Conservation (phyloP, 179 eudicot genomes). For the Sideroxylon spinosum region DNA sequence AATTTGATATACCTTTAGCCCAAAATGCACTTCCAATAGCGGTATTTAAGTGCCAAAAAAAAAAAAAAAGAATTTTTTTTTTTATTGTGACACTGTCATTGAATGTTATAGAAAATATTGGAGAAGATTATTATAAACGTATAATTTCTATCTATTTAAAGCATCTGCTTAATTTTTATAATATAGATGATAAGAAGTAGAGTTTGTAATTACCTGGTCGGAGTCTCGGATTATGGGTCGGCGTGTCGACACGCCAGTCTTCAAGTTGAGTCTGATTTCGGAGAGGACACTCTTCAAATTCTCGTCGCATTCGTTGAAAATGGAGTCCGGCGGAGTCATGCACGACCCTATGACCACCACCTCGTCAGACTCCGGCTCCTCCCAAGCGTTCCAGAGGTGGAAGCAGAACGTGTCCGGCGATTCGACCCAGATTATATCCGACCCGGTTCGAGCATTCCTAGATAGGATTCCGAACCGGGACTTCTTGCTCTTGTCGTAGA, state of each 20-base stretch:
- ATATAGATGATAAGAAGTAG: no score
- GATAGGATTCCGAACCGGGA: conserved; percentile 27
- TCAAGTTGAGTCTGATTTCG: conserved; percentile 27
- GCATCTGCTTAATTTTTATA: no score
- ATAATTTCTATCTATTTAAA: no score
- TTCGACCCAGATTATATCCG: conserved; percentile 20
- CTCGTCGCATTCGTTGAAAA: conserved; percentile 21
- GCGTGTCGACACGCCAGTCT: conserved; percentile 21
- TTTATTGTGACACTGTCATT: no score
- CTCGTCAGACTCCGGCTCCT: conserved; percentile 23
- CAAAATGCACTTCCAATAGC: no score
- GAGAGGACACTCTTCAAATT: conserved; percentile 19
- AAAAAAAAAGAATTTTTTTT: no score
- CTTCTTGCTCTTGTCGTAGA: conserved; percentile 15
- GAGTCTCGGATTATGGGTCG: background rate
- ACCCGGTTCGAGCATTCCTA: conserved; percentile 12
- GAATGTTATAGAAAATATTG: no score
- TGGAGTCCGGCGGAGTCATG: conserved; percentile 33
- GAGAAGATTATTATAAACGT: no score
- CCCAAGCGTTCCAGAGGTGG: conserved; percentile 26
- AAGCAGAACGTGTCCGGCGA: conserved; percentile 27
- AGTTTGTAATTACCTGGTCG: no score
- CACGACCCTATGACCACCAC: conserved; percentile 33
- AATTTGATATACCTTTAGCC: no score
- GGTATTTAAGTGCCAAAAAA: no score